A percentile compares a stretch with the other conserved stretches of the same genome.
Evolutionary conservation across 345 rosid genomes (phyloP).

Genomic region (Sonneratia caseolaris): DNA sequence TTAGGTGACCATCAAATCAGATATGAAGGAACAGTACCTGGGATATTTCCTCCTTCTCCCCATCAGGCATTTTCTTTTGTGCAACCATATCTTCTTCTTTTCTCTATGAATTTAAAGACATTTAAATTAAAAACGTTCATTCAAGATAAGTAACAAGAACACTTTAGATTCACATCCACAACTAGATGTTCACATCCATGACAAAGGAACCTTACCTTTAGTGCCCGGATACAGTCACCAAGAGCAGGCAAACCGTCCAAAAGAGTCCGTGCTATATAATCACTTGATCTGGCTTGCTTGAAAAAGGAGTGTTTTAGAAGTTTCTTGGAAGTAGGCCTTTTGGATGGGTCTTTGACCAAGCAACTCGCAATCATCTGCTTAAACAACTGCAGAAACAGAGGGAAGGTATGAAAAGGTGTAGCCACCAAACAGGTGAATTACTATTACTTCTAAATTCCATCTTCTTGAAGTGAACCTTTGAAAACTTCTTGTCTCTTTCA

Average conservation of each 20-base stretch:
- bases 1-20: neutral
- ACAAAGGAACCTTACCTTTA: conserved; percentile 75
- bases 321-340: conserved; percentile 85
- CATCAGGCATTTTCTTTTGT: conserved; percentile 96
- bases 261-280: conserved; percentile 62
- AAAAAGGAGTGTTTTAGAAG: conserved; percentile 88
- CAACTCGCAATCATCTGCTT: conserved; percentile 99
- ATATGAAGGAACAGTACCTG: conserved; percentile 38
- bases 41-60: conserved; percentile 83
- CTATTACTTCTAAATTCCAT: conserved; percentile 11
- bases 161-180: neutral
- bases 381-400: conserved; percentile 52
- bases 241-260: conserved; percentile 89
- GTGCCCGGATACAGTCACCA: conserved; percentile 82
- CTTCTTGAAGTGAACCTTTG: conserved; percentile 47
- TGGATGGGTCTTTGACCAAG: conserved; percentile 93
- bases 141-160: neutral
- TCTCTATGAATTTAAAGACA: conserved; percentile 35
- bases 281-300: conserved; percentile 92
- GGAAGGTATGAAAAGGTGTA: conserved; percentile 8
- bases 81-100: conserved; percentile 99
- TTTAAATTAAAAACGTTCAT: conserved; percentile 8
- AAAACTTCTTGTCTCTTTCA: conserved; percentile 89
- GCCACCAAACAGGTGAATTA: conserved; percentile 2
- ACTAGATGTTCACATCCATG: neutral